Evolutionary conservation across 164 flowering plant genomes (phyloP).

Genomic region (Macadamia integrifolia): DNA sequence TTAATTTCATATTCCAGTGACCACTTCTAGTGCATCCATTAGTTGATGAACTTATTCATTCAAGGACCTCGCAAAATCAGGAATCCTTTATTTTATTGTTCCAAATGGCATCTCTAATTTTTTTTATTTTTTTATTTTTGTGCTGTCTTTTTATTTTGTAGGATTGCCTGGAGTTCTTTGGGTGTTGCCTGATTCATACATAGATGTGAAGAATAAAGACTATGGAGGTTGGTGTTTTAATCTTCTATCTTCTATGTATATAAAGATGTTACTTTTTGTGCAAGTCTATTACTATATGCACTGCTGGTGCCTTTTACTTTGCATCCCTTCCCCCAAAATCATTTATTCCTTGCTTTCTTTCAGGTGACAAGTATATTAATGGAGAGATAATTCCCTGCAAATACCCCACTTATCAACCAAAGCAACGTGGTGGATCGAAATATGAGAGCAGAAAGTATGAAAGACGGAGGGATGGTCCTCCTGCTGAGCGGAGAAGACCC

Average conservation of each 20-base stretch:
- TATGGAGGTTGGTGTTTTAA: conserved; percentile 68
- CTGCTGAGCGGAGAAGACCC: conserved; percentile 48
- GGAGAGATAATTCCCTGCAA: conserved; percentile 96
- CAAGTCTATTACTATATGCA: not conserved
- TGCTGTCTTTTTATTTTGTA: conserved; percentile 22
- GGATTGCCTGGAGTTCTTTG: conserved; percentile 98
- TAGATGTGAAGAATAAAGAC: conserved; percentile 95
- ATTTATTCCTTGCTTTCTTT: conserved; percentile 5
- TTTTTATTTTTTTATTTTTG: too few relatives aligned
- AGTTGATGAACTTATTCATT: too few relatives aligned
- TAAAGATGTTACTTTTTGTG: not conserved
- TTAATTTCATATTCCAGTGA: too few relatives aligned
- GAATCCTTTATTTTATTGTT: too few relatives aligned
- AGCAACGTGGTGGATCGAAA: conserved; percentile 54
- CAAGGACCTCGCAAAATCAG: too few relatives aligned
- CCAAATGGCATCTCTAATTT: too few relatives aligned
- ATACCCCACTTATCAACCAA: conserved; percentile 92
- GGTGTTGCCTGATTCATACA: conserved; percentile 95
- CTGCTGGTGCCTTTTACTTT: not conserved
- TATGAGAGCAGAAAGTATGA: conserved; percentile 69
- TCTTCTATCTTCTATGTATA: not conserved
- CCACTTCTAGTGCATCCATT: too few relatives aligned
- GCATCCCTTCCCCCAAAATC: not conserved
- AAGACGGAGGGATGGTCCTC: conserved; percentile 76
- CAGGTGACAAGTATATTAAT: conserved; percentile 88